Evolutionary conservation across 2,329 filamentous ascomycete species (phyloP), one percentile per base, ranked within the genome.

Genomic region (Fusarium sp.): DNA sequence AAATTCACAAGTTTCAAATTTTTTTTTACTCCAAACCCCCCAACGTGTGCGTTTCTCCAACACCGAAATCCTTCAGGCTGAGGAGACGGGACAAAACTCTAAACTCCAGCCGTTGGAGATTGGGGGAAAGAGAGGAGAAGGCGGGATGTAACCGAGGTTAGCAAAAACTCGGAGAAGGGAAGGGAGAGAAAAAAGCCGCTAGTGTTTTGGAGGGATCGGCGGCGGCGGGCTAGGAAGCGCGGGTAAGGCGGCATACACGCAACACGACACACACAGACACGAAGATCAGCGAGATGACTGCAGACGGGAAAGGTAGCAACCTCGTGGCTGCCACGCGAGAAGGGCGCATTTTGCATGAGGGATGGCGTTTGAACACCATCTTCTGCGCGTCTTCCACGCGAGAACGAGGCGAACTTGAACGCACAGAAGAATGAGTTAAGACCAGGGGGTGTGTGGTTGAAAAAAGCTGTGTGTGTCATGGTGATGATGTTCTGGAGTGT

Each of bases 301-400:
- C 56, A 59, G 16, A 18, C 35, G 56, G 35, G 13, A 20, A 27
- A 29, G 34, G 24, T 9, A 34, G 31, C 31, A 34, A 31, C 13
- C 45, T 20, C 54, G 34, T 57, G 54, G 54, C 54, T 38, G 54
- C 56, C 56, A 59, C 56, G 56, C 56, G 56, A 31, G 56, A 37
- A 40, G 22, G 37, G 56, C 35, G 37, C 45, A 50, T 50, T 40
- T 59, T 59, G 56, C 56, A 40, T 27, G 35, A 40, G 14, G 56
- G 56, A 59, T 24, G 35, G 56, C 24, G 35, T 59, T 59, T 18
- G 31, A 40, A 40, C 35, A 40, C 56, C 56, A 27, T 40, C 56
- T 40, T 40, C 35, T 59, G 22, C 20, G 56, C 34, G 20, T 24
- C 56, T 57, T 57, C 54, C 16, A 57, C 54, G 54, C 34, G n/a